Conservation (phyloP, 768 basidiomycete genomes). For the Pisolithus orientalis region DNA sequence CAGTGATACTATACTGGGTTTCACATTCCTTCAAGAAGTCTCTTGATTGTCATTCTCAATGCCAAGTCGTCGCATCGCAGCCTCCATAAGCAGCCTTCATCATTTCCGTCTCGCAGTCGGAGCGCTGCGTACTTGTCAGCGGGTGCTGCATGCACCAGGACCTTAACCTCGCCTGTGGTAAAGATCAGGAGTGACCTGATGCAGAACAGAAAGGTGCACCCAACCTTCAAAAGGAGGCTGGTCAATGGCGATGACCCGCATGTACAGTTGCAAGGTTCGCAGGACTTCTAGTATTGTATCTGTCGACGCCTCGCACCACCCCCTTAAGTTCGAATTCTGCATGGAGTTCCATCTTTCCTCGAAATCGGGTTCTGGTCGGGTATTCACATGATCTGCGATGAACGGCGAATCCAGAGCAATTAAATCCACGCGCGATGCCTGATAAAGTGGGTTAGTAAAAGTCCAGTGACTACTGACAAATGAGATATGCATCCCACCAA, state of each 20-base stretch:
- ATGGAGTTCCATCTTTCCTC: constrained; percentile 51
- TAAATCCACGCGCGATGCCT: constrained; percentile 46
- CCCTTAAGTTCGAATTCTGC: constrained; percentile 42
- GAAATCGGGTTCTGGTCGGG: constrained; percentile 37
- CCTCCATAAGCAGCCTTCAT: constrained; percentile 69
- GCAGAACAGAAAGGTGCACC: constrained; percentile 9
- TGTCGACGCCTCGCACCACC: constrained; percentile 61
- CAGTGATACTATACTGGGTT: not conserved
- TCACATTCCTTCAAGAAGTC: constrained; percentile 25
- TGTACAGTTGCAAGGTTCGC: constrained; percentile 38
- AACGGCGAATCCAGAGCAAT: constrained; percentile 74
- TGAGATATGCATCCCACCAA: constrained; percentile 11
- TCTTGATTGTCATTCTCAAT: constrained; percentile 41
- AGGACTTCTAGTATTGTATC: constrained; percentile 49
- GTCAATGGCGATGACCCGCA: constrained; percentile 50
- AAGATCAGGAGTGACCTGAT: constrained; percentile 1
- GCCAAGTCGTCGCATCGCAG: constrained; percentile 46
- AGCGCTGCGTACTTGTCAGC: constrained; percentile 32
- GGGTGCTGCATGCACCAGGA: constrained; percentile 35
- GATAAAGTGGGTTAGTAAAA: constrained; percentile 9
- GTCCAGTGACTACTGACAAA: not conserved
- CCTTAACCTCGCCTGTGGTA: constrained; percentile 57
- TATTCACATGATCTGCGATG: constrained; percentile 36
- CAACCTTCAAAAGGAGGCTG: constrained; percentile 56
- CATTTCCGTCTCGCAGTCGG: constrained; percentile 57